A percentile compares a stretch with the other conserved stretches of the same genome.
Evolutionary conservation across 257 asterid genomes (phyloP).

Genomic region (Solanum habrochaites): DNA sequence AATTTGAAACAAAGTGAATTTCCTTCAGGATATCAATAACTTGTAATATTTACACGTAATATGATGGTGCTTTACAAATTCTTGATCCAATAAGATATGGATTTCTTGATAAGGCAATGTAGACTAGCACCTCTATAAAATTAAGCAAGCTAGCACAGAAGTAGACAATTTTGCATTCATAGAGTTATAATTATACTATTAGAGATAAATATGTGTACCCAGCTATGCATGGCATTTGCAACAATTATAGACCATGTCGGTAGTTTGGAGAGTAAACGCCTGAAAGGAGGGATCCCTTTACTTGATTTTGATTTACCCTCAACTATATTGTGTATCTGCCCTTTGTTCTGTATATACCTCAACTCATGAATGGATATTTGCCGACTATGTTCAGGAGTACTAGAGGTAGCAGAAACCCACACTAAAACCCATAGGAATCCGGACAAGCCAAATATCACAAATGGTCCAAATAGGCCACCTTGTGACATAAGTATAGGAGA

Average conservation of each 20-base stretch:
- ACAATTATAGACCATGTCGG: constrained; percentile 93
- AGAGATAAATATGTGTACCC: constrained; percentile 41
- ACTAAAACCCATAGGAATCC: constrained; percentile 94
- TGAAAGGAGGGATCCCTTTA: constrained; percentile 70
- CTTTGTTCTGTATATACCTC: constrained; percentile 55
- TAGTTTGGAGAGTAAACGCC: constrained; percentile 72
- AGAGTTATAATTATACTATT: not conserved
- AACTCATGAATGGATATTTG: constrained; percentile 74
- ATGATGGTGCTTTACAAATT: not conserved
- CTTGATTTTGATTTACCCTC: constrained; percentile 28
- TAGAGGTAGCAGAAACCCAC: constrained; percentile 88
- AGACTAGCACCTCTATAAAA: not conserved
- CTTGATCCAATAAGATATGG: not conserved
- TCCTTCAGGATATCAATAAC: not conserved
- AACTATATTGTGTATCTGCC: constrained; percentile 18
- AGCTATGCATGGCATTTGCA: constrained; percentile 98
- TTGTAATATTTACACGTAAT: not conserved
- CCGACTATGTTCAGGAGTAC: constrained; percentile 61
- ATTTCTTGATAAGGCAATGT: not conserved
- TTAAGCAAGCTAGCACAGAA: not conserved
- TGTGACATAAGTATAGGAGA: constrained; percentile 94
- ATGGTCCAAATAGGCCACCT: constrained; percentile 89
- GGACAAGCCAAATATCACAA: constrained; percentile 79
- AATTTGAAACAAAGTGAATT: not conserved
- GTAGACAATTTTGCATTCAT: not conserved